Evolutionary conservation across 2,329 filamentous ascomycete genomes (phyloP), one percentile per base, ranked within the genome.

Genomic region (Shiraia bambusicola): DNA sequence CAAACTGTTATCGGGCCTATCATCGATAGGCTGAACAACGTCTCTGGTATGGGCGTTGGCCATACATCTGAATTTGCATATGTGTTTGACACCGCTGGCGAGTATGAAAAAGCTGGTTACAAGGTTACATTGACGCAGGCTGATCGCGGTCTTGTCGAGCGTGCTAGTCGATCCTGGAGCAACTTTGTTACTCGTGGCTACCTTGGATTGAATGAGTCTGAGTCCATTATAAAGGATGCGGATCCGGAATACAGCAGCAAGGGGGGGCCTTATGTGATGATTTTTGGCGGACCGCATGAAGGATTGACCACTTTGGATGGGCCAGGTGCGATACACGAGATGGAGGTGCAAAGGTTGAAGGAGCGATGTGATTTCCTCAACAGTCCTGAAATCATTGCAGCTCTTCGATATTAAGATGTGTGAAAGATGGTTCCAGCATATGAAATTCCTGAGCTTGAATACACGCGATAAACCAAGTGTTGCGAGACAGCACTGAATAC

Each of bases 61-160:
- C 78, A 81, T 54, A 77, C 75, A 0, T 74, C 75, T 0, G 78
- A 80, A 37, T 73, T 80, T 17, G 72, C 75, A 4, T 81, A 79
- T 57, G 61, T 77, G 3, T 80, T 75, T 44, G 76, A 53, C 15
- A 66, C 51, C 29, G 47, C 65, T 16, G 42, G 71, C 2, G 62
- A 70, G 37, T 80, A 75, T 55, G 66, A 76, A 36, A 53, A 58
- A 3, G 58, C 60, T 54, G 55, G 45, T 1, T 36, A 72, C 69
- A 56, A 54, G 1, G 42, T 58, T 28, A 35, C 69, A 10, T 67
- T 72, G 0, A 65, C 65, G 0, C 32, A 52, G 1, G 55, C 56
- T 4, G 77, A 80, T 54, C 69, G 70, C 30, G 59, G 60, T 1
- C 59, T 80, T 1, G 52, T 49, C 24, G 48, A 59, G 7, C 66